Base-by-base conservation (phyloP, 768 basidiomycete species). In the Tulasnella sp. region DNA sequence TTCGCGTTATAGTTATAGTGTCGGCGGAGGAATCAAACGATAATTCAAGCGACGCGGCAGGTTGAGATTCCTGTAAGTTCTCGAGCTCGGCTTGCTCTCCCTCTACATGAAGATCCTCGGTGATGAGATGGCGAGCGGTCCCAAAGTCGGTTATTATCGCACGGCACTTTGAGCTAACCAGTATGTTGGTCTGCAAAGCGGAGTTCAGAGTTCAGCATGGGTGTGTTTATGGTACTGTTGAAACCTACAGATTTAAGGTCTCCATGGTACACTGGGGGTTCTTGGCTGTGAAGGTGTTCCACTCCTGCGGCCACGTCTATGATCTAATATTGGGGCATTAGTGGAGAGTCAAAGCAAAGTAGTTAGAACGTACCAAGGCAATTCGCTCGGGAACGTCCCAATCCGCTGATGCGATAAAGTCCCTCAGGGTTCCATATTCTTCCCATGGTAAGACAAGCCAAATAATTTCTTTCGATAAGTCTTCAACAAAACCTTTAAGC, bases 381-480 rank as follows among this genome's bases (percentile, higher is more conserved):
- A 69, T 34, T 69, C 64, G 28, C 64, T 69, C 64, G 4, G 64
- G 64, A 11, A 69, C 34, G 9, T 69, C 64, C 64, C 64, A 69
- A 69, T 69, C 64, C n/a, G 24, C n/a, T n/a, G 64, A 69, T 2
- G 64, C 28, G 28, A 69, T 37, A 69, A 69, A 69, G 64, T 34
- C 64, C 64, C n/a, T 69, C 28, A 69, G 18, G 11, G n/a, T 28
- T 22, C 64, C 64, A 12, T 37, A 11, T 2, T 69, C 64, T 31
- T 69, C 64, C 64, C 64, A 69, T 14, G 64, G 64, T 34, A 69
- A 34, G 31, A 69, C 64, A 14, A 69, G 64, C 64, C 64, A 69
- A 14, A 69, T 18, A 1, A 34, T 69, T 14, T 37, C 64, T 2
- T 69, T 69, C n/a, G n/a, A 28, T 69, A 69, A 5, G 34, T 69